Conservation (phyloP, 768 basidiomycete genomes). For the Amanita rubescens region DNA sequence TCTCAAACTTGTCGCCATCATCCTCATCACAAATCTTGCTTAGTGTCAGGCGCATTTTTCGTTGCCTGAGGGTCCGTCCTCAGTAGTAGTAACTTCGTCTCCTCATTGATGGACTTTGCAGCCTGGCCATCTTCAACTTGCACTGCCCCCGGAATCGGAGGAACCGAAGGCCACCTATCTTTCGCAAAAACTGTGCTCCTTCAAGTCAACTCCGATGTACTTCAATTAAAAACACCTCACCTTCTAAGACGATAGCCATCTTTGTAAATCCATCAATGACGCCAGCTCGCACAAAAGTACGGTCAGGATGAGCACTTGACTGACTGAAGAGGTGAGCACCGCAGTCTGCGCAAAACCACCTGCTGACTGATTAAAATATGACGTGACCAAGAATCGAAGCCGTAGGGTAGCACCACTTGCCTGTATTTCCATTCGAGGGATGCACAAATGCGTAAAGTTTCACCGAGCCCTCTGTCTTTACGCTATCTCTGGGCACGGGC, state of each 20-base stretch:
- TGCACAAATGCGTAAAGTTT: background rate
- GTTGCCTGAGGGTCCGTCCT: background rate
- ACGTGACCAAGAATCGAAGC: background rate
- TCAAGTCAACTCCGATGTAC: background rate
- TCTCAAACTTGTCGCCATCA: no score
- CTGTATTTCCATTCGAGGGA: background rate
- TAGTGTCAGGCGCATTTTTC: no score
- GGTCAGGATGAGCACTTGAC: background rate
- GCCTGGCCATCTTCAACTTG: constrained; percentile 1
- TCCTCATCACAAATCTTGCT: no score
- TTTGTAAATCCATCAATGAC: constrained; percentile 3
- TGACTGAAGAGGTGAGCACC: constrained; percentile 2
- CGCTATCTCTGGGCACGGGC: background rate
- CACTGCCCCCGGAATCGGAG: background rate
- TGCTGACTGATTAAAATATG: background rate
- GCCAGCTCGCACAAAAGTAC: background rate
- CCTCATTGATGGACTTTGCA: background rate
- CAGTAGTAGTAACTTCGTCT: background rate
- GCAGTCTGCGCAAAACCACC: constrained; percentile 4
- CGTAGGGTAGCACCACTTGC: background rate
- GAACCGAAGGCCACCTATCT: constrained; percentile 5
- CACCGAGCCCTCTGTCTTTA: background rate
- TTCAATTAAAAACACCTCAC: background rate
- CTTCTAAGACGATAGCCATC: background rate
- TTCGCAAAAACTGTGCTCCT: background rate